These are phyloP conservation scores for Colletotrichum musicola DNA, from an alignment of 2,329 filamentous ascomycete species.

Conservation along the genomic window DNA sequence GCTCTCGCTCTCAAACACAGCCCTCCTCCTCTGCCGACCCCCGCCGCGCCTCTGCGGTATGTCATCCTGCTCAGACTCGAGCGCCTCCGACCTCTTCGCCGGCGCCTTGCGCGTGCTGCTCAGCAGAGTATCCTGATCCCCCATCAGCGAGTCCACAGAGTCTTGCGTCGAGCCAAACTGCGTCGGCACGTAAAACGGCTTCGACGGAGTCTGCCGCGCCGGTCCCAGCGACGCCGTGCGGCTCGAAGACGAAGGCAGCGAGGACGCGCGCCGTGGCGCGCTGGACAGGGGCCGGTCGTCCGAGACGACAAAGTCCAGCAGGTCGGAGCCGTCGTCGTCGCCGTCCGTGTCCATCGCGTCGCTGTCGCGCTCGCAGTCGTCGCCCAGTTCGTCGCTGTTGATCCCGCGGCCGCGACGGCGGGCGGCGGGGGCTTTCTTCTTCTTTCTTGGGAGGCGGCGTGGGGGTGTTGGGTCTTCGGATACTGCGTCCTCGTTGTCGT, in stretches of 20 bases:
- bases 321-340: constrained; percentile 62
- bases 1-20: constrained; percentile 44
- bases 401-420: constrained; percentile 45
- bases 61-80: constrained; percentile 29
- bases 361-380: constrained; percentile 65
- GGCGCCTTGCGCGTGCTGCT: constrained; percentile 14
- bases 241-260: constrained; percentile 36
- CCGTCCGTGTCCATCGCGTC: constrained; percentile 60
- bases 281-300: constrained; percentile 53
- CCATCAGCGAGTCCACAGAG: constrained; percentile 44
- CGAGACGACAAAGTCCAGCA: constrained; percentile 69
- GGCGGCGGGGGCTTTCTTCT: constrained; percentile 39
- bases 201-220: constrained; percentile 42
- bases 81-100: background rate
- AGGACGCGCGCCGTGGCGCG: constrained; percentile 49
- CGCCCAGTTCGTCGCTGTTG: constrained; percentile 62
- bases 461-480: constrained; percentile 37
- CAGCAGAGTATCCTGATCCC: constrained; percentile 14
- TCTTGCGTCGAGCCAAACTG: constrained; percentile 56
- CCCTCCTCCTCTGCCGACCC: constrained; percentile 30
- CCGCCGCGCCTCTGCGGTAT: constrained; percentile 2
- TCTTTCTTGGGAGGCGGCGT: constrained; percentile 19
- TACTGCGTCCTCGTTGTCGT: constrained; percentile 33
- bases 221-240: constrained; percentile 46
- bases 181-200: constrained; percentile 55